Evolutionary conservation across 306 rosid genomes (phyloP).

Genomic region (Lupinus albus): DNA sequence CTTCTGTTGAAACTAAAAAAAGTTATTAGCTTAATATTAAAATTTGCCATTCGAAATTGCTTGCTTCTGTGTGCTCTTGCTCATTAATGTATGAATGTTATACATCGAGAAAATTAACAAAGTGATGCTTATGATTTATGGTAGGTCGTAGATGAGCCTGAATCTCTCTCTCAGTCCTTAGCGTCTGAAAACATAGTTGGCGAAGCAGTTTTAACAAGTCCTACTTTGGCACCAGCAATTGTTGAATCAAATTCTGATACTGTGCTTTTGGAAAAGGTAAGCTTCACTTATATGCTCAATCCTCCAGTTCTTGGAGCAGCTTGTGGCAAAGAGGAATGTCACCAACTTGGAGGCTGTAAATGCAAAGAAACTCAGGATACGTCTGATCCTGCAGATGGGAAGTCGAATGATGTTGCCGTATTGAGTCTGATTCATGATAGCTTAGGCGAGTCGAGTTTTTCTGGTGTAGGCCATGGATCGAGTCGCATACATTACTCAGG

Average conservation of each 20-base stretch:
- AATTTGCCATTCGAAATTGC: background rate
- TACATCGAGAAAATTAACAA: background rate
- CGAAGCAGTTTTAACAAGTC: slow-evolving; percentile 36
- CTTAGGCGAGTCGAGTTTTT: slow-evolving; percentile 62
- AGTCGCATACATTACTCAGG: slow-evolving; percentile 63
- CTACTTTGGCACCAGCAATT: slow-evolving; percentile 20
- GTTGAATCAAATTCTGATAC: slow-evolving; percentile 46
- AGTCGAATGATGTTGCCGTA: slow-evolving; percentile 27
- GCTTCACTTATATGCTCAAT: slow-evolving; percentile 39
- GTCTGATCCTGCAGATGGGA: slow-evolving; percentile 28
- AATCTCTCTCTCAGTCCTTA: slow-evolving; percentile 28
- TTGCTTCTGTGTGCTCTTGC: background rate
- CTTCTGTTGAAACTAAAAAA: background rate
- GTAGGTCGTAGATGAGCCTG: slow-evolving; percentile 50
- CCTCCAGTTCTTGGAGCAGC: slow-evolving; percentile 40
- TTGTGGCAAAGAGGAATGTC: slow-evolving; percentile 45
- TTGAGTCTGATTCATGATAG: slow-evolving; percentile 43
- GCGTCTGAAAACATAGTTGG: slow-evolving; percentile 29
- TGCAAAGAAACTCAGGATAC: slow-evolving; percentile 35
- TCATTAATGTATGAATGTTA: background rate
- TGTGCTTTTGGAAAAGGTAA: slow-evolving; percentile 44
- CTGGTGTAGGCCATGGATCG: slow-evolving; percentile 50
- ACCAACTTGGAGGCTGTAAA: slow-evolving; percentile 34
- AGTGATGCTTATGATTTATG: slow-evolving; percentile 37
- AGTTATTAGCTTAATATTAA: background rate